Conservation (phyloP, 1,139 yeast genomes). For the Kodamaea arcana region DNA sequence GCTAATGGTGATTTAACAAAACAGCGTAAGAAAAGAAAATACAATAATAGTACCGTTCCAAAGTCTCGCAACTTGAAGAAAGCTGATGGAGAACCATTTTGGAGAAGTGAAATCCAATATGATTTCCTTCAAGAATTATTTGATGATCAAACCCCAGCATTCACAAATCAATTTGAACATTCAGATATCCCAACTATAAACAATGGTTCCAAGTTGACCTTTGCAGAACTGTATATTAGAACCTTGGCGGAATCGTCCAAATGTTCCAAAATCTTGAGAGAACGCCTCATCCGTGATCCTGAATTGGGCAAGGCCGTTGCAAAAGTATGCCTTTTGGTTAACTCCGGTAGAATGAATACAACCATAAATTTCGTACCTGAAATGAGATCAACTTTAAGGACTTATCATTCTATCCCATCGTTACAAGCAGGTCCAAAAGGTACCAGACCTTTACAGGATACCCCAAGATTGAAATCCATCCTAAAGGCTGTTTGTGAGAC, state of each 20-base stretch:
- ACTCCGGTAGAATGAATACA: constrained; percentile 91
- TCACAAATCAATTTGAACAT: constrained; percentile 53
- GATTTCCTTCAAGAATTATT: constrained; percentile 68
- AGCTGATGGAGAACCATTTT: constrained; percentile 87
- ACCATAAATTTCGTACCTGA: constrained; percentile 95
- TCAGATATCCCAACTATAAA: constrained; percentile 33
- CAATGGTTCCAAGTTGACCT: constrained; percentile 55
- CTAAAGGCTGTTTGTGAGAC: constrained; percentile 69
- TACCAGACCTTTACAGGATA: constrained; percentile 83
- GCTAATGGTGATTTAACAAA: too few relatives aligned
- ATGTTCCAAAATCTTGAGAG: constrained; percentile 78
- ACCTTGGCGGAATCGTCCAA: constrained; percentile 81
- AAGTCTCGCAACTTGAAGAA: constrained; percentile 67
- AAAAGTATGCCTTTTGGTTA: constrained; percentile 80
- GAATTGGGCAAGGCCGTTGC: constrained; percentile 70
- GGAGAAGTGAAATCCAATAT: constrained; percentile 85
- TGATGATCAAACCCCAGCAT: constrained; percentile 59
- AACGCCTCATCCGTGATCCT: constrained; percentile 62
- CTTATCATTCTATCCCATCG: constrained; percentile 90
- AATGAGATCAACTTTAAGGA: constrained; percentile 88
- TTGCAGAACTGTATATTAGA: constrained; percentile 80
- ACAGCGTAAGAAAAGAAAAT: constrained; percentile 10
- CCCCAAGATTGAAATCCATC: constrained; percentile 87
- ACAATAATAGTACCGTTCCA: constrained; percentile 11
- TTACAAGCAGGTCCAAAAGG: constrained; percentile 65